Conservation (phyloP, 352 stramenopile species). For the Phytophthora hibernalis region DNA sequence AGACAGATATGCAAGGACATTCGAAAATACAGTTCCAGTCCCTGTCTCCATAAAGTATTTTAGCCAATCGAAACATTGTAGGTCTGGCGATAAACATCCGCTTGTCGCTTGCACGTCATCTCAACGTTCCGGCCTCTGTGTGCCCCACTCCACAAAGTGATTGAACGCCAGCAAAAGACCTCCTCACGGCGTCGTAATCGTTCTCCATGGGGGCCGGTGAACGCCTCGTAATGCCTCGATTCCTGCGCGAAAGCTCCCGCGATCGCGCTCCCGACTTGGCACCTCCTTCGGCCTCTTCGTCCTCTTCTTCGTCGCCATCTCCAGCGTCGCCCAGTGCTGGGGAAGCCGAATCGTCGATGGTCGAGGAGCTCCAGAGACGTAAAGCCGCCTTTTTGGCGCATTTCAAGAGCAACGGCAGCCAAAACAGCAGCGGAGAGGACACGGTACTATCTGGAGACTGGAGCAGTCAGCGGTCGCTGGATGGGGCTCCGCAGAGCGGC, state of each 20-base stretch:
- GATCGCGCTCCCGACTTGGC: constrained; percentile 25
- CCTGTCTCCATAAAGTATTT: too few relatives aligned
- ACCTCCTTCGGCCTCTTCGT: neutral
- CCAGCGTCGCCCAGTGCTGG: constrained; percentile 21
- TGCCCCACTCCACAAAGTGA: constrained; percentile 21
- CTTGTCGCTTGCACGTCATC: constrained; percentile 1
- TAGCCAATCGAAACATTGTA: too few relatives aligned
- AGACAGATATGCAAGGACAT: neutral
- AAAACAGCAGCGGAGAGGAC: constrained; percentile 15
- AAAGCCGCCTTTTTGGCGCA: constrained; percentile 60
- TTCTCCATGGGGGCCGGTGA: constrained; percentile 30
- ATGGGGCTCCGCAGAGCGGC: constrained; percentile 14
- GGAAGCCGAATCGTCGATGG: constrained; percentile 40
- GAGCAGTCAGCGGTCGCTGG: constrained; percentile 28
- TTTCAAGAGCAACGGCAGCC: constrained; percentile 43
- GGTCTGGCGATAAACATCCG: too few relatives aligned
- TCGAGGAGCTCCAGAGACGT: constrained; percentile 49
- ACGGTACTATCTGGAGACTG: constrained; percentile 19
- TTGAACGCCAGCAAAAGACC: constrained; percentile 7
- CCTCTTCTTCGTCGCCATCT: constrained; percentile 10
- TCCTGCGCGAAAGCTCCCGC: constrained; percentile 35
- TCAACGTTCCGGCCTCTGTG: constrained; percentile 13
- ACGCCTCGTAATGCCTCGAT: constrained; percentile 39
- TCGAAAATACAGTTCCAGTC: neutral
- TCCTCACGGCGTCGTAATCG: constrained; percentile 1